Percentiles rank a stretch among this genome's conserved stretches.
Evolutionary conservation across 2,329 filamentous ascomycete genomes (phyloP).

Genomic region (Pestalotiopsis sp.): DNA sequence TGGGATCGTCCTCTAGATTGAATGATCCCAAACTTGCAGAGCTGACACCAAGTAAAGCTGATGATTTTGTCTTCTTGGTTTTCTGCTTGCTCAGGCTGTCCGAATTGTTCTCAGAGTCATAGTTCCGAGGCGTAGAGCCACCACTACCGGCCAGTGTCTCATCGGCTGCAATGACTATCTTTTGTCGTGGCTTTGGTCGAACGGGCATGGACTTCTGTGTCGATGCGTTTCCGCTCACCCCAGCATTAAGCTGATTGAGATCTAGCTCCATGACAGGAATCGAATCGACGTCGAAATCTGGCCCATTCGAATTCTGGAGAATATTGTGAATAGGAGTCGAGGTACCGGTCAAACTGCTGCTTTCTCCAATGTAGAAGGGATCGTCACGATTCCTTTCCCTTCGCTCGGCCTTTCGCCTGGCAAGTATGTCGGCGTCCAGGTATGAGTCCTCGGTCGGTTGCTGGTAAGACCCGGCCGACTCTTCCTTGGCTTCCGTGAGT

Average conservation of each 20-base stretch:
- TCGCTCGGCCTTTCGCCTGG: constrained; percentile 75
- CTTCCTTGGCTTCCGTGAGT: constrained; percentile 48
- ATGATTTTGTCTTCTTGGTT: constrained; percentile 56
- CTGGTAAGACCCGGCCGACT: constrained; percentile 58
- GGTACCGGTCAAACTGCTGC: constrained; percentile 56
- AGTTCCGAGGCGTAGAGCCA: constrained; percentile 49
- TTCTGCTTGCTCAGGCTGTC: constrained; percentile 52
- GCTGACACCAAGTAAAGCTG: constrained; percentile 78
- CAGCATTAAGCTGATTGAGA: constrained; percentile 57
- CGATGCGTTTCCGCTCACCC: constrained; percentile 31
- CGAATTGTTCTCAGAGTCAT: constrained; percentile 58
- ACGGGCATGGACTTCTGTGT: constrained; percentile 26
- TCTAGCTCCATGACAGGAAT: constrained; percentile 96
- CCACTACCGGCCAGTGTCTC: constrained; percentile 66
- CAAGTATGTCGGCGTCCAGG: constrained; percentile 73
- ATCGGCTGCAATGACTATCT: constrained; percentile 71
- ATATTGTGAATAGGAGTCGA: constrained; percentile 82
- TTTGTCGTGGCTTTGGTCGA: constrained; percentile 52
- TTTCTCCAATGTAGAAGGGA: constrained; percentile 83
- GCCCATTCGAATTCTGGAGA: constrained; percentile 70
- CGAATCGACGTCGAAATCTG: constrained; percentile 85
- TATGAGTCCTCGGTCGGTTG: constrained; percentile 66
- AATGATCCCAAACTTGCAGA: constrained; percentile 79
- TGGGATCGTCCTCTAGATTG: constrained; percentile 61
- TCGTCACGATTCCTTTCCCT: constrained; percentile 86